Evolutionary conservation across 805 yeast genomes (phyloP), one percentile per base, ranked within the genome.

Genomic region (Zygotorulaspora florentina): DNA sequence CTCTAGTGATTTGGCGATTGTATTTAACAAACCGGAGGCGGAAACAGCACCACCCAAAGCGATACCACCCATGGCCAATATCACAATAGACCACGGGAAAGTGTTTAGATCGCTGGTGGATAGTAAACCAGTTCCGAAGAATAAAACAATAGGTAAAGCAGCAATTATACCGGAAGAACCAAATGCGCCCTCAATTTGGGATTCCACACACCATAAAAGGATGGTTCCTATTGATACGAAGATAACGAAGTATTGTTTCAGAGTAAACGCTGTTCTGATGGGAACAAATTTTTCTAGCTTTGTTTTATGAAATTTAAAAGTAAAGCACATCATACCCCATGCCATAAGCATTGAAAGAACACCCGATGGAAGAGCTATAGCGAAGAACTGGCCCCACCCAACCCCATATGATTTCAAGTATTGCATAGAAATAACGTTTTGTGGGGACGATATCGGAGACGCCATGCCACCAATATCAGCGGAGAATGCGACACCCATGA

Each of bases 131-230:
- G 96, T 79, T 13, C 96, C 98, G 62, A 91, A 91, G 61, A 93
- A 84, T 23, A 89, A 67, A 15, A 87, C 82, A 45, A 91, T 78
- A 7, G 98, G 97, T 25, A 90, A 70, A 30, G 89, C 74, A 1
- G 97, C 96, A 54, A 93, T 80, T 55, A 87, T 80, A 38, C 99
- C 99, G 80, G 91, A 85, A 50, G 89, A 95, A 36, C 98, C 99
- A 58, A 90, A 80, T 1, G 80, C 68, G 2, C 76, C 72, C 53
- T 83, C 84, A 10, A 90, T 70, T 59, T 81, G 75, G 9, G 87
- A 81, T 8, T 90, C 81, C 43, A 88, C 77, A 72, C 98, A 91
- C 99, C 99, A 91, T 42, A 90, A 68, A 3, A 81, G 62, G 51
- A 91, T 90, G 1, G 98, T 93, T 0, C 70, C 64, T 0, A 85